A percentile compares a stretch with the other conserved stretches of the same genome.
These are phyloP conservation scores for Alternaria gansuensis DNA, from an alignment of 2,329 filamentous ascomycete species.

Conservation along the genomic window DNA sequence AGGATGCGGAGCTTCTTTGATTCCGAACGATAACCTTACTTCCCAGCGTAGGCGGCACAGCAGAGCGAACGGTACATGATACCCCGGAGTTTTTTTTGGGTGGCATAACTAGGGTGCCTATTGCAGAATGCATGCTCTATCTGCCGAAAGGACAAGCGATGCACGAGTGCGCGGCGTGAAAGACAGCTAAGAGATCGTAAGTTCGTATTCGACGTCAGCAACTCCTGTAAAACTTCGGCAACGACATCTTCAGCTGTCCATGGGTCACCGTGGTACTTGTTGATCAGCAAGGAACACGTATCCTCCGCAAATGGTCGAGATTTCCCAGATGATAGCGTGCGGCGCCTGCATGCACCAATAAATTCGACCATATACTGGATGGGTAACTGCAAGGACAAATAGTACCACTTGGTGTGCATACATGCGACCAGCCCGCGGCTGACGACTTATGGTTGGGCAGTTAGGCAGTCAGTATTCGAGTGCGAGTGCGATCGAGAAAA, in stretches of 20 bases:
- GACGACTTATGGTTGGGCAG: constrained; percentile 22
- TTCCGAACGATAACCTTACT: neutral
- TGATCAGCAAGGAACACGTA: constrained; percentile 6
- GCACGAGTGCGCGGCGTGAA: neutral
- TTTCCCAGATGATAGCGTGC: constrained; percentile 17
- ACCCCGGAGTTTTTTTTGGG: neutral
- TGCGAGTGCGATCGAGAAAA: constrained; percentile 29
- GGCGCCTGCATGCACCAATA: constrained; percentile 14
- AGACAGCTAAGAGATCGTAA: neutral
- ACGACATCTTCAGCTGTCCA: neutral
- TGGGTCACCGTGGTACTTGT: constrained; percentile 7
- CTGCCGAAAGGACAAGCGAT: neutral
- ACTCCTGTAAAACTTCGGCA: neutral
- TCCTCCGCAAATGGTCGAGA: constrained; percentile 12
- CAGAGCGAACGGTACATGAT: neutral
- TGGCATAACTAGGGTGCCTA: neutral
- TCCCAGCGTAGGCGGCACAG: neutral
- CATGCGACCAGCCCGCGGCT: constrained; percentile 18
- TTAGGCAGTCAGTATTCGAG: constrained; percentile 23
- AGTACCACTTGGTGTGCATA: constrained; percentile 22
- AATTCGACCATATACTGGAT: constrained; percentile 10
- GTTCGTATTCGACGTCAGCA: neutral
- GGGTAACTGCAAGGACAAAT: constrained; percentile 13
- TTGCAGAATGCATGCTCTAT: neutral
- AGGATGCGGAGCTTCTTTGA: neutral